Percentiles rank a stretch among this genome's conserved stretches.
Evolutionary conservation across 805 yeast species (phyloP).

Genomic region (Starmerella powellii): DNA sequence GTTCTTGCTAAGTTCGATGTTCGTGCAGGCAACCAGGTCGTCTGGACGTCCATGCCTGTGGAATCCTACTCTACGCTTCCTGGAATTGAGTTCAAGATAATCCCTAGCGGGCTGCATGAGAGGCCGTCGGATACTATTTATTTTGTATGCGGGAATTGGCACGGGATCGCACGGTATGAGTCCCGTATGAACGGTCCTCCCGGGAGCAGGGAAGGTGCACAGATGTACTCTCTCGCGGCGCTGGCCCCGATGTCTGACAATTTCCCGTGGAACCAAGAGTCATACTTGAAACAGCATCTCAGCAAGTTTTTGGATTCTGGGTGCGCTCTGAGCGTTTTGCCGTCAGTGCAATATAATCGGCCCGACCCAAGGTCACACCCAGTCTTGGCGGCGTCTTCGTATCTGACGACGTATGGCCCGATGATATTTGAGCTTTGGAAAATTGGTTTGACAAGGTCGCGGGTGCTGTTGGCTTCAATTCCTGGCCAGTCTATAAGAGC

Average conservation of each 20-base stretch:
- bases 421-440: conserved; percentile 54
- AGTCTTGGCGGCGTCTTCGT: conserved; percentile 30
- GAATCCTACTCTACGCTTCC: conserved; percentile 25
- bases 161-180: conserved; percentile 21
- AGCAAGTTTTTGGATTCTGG: conserved; percentile 15
- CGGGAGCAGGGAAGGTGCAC: conserved; percentile 9
- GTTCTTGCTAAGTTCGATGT: conserved; percentile 44
- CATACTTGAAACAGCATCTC: conserved; percentile 14
- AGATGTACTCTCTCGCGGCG: conserved; percentile 21
- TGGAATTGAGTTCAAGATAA: conserved; percentile 48
- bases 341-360: not conserved
- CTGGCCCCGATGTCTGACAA: conserved; percentile 13
- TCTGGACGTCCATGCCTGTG: conserved; percentile 32
- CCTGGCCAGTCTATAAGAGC: conserved; percentile 13
- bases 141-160: conserved; percentile 30
- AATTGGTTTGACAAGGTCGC: conserved; percentile 44
- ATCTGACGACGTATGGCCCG: conserved; percentile 50
- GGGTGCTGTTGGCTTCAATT: conserved; percentile 35
- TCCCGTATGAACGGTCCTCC: conserved; percentile 7
- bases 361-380: conserved; percentile 27
- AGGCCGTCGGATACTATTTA: conserved; percentile 41
- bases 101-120: conserved; percentile 59
- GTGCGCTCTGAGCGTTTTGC: conserved; percentile 4
- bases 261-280: conserved; percentile 21
- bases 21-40: conserved; percentile 38